phyloP scores from a whole-genome alignment of 169 alveolate genomes.

The Plasmodium chabaudi region DNA sequence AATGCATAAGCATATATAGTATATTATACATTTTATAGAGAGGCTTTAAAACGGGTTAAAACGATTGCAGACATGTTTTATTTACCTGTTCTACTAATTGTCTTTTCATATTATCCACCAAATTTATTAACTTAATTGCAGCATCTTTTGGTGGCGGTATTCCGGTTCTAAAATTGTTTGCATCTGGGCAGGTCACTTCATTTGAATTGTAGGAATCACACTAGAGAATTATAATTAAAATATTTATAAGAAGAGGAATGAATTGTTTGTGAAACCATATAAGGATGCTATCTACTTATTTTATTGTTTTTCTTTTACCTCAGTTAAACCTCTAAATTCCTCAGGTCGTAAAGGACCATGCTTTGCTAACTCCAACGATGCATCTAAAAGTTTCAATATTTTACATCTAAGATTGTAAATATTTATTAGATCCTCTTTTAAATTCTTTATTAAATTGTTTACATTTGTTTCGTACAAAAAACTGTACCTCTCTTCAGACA shows the following conservation, averaged over 20 bases:
- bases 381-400: conserved; percentile 88
- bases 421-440: conserved; percentile 82
- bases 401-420: conserved; percentile 89
- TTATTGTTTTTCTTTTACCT: conserved; percentile 84
- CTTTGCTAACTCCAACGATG: conserved; percentile 91
- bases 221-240: conserved; percentile 81
- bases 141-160: conserved; percentile 92
- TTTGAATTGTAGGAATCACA: conserved; percentile 89
- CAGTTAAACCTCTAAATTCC: conserved; percentile 94
- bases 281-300: neutral
- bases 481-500: conserved; percentile 90
- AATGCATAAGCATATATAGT: neutral
- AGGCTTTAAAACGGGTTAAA: no score
- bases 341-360: conserved; percentile 96
- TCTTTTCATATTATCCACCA: conserved; percentile 89
- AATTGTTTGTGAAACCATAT: neutral
- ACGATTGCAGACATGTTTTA: neutral
- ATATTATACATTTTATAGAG: neutral
- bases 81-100: conserved; percentile 86
- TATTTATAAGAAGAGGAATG: conserved; percentile 16
- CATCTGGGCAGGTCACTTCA: conserved; percentile 92
- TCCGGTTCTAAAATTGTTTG: conserved; percentile 94
- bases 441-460: conserved; percentile 79
- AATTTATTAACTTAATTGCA: conserved; percentile 89
- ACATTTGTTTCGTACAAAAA: conserved; percentile 91